Base-by-base conservation (phyloP, 805 yeast genomes). In the Candida odintsovae region DNA sequence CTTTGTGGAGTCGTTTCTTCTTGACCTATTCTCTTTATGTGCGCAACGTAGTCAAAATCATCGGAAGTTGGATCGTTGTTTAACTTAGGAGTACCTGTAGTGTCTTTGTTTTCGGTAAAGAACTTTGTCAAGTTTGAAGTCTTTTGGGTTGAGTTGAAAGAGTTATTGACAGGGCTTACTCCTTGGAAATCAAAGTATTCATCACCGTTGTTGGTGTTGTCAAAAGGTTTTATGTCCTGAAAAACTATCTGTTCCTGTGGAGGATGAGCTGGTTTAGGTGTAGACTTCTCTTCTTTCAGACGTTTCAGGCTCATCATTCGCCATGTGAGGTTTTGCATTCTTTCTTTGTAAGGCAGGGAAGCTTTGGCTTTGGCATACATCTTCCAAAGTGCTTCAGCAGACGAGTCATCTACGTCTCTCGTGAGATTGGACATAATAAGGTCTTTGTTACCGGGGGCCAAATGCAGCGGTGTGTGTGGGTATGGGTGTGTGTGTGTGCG, bases 241-340 rank as follows among this genome's bases (percentile, higher is more conserved):
- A 35, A 31, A 33, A 41, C 18, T n/a, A 42, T 22, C 3, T 39
- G 40, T 1, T 25, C 40, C 11, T 44, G 38, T 3, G 20, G 26
- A 13, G 23, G 13, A 6, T 16, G 22, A 3, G 6, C 21, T 13
- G 23, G 53, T 22, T 28, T 12, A 20, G 36, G 46, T 41, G 7
- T 37, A 31, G 26, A 45, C 41, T 38, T 48, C 13, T 22, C 13
- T 41, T 47, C 44, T 38, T 45, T 52, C 21, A 53, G 16, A 6
- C 53, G 49, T 52, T 61, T 73, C 53, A 83, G 69, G 39, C 74
- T 78, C 90, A 89, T 83, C 79, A 89, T 75, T 49, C 97, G 69
- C 96, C 96, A 89, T 10, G 95, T 82, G 45, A 89, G 65, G 61
- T 90, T 90, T 58, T 86, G 88, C 82, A 90, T 84, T 43, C 97